Evolutionary conservation across 1,284 basidiomycete species (phyloP), one percentile per base, ranked within the genome.

Genomic region (Ustilago crameri): DNA sequence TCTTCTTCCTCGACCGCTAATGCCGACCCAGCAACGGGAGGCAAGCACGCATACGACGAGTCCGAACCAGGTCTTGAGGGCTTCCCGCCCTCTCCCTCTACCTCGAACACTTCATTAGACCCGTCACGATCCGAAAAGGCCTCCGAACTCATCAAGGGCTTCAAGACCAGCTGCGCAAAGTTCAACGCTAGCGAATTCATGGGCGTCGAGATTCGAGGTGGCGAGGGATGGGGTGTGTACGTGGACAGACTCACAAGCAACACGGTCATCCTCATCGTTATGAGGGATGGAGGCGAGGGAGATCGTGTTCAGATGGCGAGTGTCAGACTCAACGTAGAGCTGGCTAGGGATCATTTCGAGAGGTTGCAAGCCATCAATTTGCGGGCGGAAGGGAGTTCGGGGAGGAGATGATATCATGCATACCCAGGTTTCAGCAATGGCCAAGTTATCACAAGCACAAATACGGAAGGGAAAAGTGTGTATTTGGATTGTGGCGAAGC

Each of bases 161-260:
- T 98, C 87, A 94, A 96, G 80, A 89, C 92, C 75, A 90, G 91
- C 14, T 96, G 93, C 84, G 48, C 56, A 22, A 71, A 62, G 41
- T 41, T 75, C 14, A 62, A 62, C 3, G 53, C 50, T 24, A 65
- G 51, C 58, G 62, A 71, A 40, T 82, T 83, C 35, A 78, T 83
- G 54, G 79, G 78, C 10, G 64, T 84, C 18, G 76, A 85, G 38
- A 74, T 84, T 30, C 38, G 81, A 78, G n/a, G 76, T 80, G 4
- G 64, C 64, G 17, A 66, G 62, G 34, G 95, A 92, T 79, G 92
- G 91, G 0, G 93, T 94, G 30, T 30, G 2, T 92, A 96, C n/a
- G 88, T 98, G 45, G 95, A 97, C 77, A 91, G 92, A 75, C 87
- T 98, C 85, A 98, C 95, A 14, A 88, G 89, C 76, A 97, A 95